Evolutionary conservation across 805 yeast genomes (phyloP), one percentile per base, ranked within the genome.

Genomic region (Yarrowia deformans): DNA sequence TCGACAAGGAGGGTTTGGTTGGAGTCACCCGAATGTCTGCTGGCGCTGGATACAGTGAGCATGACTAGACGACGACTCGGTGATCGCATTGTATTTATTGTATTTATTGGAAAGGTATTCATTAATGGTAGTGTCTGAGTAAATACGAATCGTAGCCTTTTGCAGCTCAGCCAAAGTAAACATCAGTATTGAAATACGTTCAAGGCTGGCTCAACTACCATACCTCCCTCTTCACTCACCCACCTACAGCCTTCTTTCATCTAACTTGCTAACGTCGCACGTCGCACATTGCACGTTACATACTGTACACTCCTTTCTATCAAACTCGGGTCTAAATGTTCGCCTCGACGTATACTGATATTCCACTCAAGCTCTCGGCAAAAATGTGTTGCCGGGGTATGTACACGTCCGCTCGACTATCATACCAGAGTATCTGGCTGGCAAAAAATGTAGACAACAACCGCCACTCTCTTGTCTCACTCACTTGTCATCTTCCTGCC

Each of bases 11-110:
- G 66, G 66, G 66, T 43, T 52, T 60, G 7, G 52, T 43, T 13
- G 66, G 52, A 29, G 52, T 60, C 18, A 60, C 66, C 14, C 34
- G 66, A 43, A 45, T 60, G 52, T 60, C 66, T 45, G 66, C 66
- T 8, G 66, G 66, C n/a, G 66, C 66, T 18, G 66, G 66, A 12
- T 60, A 60, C 66, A 23, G 39, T 12, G 66, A 60, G 40, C 52
- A 60, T 23, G 34, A 60, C 23, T 60, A 58, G 29, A 48, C 12
- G n/a, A 8, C 35, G 18, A 6, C 10, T 10, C 16, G 42, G 42
- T 6, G 8, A 16, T 39, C 29, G 45, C 32, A 54, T 54, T n/a
- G 49, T 56, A 56, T 56, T 56, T 56, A 56, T 58, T 42, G 46
- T 55, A 58, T 58, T 58, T 58, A 60, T 34, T 56, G 13, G 46